Evolutionary conservation across 2,329 filamentous ascomycete genomes (phyloP), one percentile per base, ranked within the genome.

Genomic region (Balansia obtecta): DNA sequence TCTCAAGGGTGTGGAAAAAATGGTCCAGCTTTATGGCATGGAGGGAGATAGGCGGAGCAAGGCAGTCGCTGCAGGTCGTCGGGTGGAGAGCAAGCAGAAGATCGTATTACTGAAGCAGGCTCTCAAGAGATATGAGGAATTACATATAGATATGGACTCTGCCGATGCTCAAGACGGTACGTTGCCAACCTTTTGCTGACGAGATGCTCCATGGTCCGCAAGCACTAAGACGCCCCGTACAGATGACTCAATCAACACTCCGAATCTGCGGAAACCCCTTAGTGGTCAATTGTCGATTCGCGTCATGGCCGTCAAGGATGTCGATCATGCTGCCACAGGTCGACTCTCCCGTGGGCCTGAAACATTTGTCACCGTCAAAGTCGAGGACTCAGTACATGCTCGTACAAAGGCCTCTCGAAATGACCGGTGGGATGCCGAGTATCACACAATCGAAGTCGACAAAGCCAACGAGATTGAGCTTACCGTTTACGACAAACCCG

Each of bases 391-490:
- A 49, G 81, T 96, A 54, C 88, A 94, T 60, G 90, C 89, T 40
- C 81, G 89, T 57, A 98, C 93, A 22, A 88, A 82, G 65, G 79
- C 85, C 1, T 88, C 90, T 10, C 79, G 90, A 52, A 95, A 77
- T 54, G 93, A 98, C 68, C 82, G 82, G 61, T 98, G 91, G 91
- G 83, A 89, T 41, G 87, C 88, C 58, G 93, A 98, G 69, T 80
- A 83, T 37, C 93, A 96, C 67, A 89, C 83, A 52, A 84, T 98
- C 54, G 88, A 93, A 56, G 93, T 98, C 51, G 91, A 97, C 69
- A 97, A 97, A 72, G 93, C 93, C 48, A 98, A 98, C 67, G 93
- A 98, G 69, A 88, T 98, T 54, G 93, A 98, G 65, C 80, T 98
- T 49, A 97, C 89, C 0, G 90, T 98, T 11, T 98, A 98, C 67